Evolutionary conservation across 345 rosid species (phyloP).

Genomic region (Salix viminalis): DNA sequence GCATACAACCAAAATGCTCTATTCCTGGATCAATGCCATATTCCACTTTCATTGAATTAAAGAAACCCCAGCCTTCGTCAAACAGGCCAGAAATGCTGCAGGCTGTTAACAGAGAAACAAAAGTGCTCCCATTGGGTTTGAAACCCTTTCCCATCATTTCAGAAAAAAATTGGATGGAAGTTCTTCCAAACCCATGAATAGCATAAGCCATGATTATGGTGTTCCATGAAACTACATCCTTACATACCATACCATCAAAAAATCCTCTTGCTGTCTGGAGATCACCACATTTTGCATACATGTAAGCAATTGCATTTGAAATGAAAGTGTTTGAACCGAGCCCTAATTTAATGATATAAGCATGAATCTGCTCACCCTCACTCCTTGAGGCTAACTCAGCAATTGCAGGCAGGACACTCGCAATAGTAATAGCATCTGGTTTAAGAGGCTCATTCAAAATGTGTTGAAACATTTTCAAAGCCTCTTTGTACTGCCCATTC

Average conservation of each 20-base stretch:
- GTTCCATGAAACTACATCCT: slow-evolving; percentile 74
- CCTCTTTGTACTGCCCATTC: slow-evolving; percentile 43
- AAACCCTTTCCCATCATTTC: slow-evolving; percentile 45
- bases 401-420: slow-evolving; percentile 61
- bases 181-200: slow-evolving; percentile 56
- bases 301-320: slow-evolving; percentile 56
- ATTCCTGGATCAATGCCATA: slow-evolving; percentile 64
- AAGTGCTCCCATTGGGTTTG: slow-evolving; percentile 61
- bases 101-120: slow-evolving; percentile 56
- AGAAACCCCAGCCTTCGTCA: slow-evolving; percentile 67
- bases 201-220: slow-evolving; percentile 70
- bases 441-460: slow-evolving; percentile 34
- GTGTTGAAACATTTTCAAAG: slow-evolving; percentile 46
- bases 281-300: slow-evolving; percentile 73
- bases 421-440: slow-evolving; percentile 56
- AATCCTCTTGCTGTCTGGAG: slow-evolving; percentile 50
- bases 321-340: slow-evolving; percentile 36
- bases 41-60: slow-evolving; percentile 51
- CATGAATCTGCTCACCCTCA: slow-evolving; percentile 59
- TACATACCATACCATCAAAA: slow-evolving; percentile 39
- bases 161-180: slow-evolving; percentile 42
- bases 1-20: slow-evolving; percentile 69
- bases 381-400: slow-evolving; percentile 49
- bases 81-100: slow-evolving; percentile 72
- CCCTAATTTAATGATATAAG: slow-evolving; percentile 36